Percentiles rank a stretch among this genome's conserved stretches.
phyloP scores from a whole-genome alignment of 2,329 filamentous ascomycete species.

The Fusarium oxysporum region DNA sequence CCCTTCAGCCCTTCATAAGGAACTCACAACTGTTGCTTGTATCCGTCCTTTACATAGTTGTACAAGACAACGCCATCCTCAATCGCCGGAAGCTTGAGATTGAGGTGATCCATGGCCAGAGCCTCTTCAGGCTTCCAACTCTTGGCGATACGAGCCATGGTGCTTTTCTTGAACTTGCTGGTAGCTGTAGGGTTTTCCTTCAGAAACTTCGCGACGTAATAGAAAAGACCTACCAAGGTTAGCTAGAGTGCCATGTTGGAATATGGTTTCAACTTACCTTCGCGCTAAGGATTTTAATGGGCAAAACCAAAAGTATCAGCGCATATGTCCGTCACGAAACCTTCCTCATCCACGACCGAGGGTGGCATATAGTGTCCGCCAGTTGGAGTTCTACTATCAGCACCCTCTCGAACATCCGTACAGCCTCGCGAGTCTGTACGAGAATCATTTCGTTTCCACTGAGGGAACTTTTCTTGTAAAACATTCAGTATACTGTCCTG shows the following conservation, averaged over 20 bases:
- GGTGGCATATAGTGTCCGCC: background rate
- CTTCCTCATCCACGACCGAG: background rate
- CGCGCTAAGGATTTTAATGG: background rate
- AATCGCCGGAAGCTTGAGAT: background rate
- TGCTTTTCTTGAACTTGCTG: background rate
- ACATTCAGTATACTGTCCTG: background rate
- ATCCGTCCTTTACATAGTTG: background rate
- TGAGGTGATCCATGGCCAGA: background rate
- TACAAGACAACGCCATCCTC: background rate
- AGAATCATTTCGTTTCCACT: conserved; percentile 8
- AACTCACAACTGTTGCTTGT: background rate
- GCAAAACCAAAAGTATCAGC: background rate
- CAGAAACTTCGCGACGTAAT: background rate
- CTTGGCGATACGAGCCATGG: background rate
- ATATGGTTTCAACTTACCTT: too few species aligned
- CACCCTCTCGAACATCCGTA: background rate
- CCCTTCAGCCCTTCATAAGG: background rate
- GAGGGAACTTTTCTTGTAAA: background rate
- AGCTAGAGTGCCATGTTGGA: too few species aligned
- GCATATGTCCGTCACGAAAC: background rate
- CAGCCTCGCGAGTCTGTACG: conserved; percentile 2
- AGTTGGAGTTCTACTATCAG: background rate
- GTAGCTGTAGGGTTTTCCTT: background rate
- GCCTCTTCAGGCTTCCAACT: background rate
- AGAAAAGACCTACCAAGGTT: background rate